Base-by-base conservation (phyloP, 495 filamentous ascomycete genomes). In the Aspergillus sclerotiicarbonarius region DNA sequence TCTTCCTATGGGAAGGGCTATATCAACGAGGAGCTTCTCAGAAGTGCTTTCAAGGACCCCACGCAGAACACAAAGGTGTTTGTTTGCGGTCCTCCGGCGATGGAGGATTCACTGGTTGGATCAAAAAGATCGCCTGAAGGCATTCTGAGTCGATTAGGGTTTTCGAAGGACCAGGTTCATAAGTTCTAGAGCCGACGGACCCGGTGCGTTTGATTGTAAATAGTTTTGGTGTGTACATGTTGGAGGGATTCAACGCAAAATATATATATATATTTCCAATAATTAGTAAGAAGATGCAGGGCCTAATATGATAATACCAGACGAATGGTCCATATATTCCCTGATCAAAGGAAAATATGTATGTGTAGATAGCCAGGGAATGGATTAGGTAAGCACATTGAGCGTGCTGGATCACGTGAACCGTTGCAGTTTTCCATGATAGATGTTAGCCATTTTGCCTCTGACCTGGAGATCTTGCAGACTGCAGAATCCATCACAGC, bases 31-130 rank as follows among this genome's bases (percentile, higher is more conserved):
- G 74, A 84, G 54, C 59, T 89, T 19, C 62, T 89, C 58, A 70
- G 78, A 60, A 72, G 76, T 45, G 74, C 82, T 2, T 70, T 80
- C 15, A 56, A 70, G 37, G 66, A 65, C 32, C 68, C 49, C 7
- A 65, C 74, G 21, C 59, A 65, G 60, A 75, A 79, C 56, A 72
- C 71, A 4, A 87, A 87, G 64, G 79, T 90, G 8, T 85, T 89
- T 61, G 76, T 90, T 5, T 89, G 85, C 60, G 87, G 86, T 1
- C 84, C 84, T 19, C 83, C 83, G 31, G 76, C 77, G 2, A 86
- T 88, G 84, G 82, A 87, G 67, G 69, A 71, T 41, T 72, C 82
- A 4, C 67, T 88, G 55, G 74, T 78, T 49, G 84, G 82, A 6
- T 69, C 68, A 1, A 41, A n/a, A 6, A 1, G 37, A 15, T 13